Base-by-base conservation (phyloP, 208 protist species). In the Leishmania tarentolae region DNA sequence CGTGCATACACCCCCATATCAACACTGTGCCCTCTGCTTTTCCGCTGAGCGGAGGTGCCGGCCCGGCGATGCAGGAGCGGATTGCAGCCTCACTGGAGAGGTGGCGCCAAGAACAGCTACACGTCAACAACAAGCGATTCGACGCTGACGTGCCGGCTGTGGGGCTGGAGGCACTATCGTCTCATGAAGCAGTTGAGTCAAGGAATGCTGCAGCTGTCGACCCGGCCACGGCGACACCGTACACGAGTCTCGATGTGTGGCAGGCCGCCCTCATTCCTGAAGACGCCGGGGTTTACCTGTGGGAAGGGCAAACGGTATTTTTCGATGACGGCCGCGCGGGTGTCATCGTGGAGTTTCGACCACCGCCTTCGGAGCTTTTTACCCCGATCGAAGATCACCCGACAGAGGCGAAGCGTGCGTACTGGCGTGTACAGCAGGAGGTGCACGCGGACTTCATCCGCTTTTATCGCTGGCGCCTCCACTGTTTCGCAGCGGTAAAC, bases 241-340 rank as follows among this genome's bases (percentile, higher is more conserved):
- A 72, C 74, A 87, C 78, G 15, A 87, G 85, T 73, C 76, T 76
- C 6, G 80, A 87, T 21, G 21, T 92, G 28, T 92, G 89, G 89
- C 83, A 87, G 79, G 82, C 89, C 13, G 76, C 77, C 24, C 46
- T 90, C 24, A 79, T 87, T 13, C 59, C 40, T 2, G 63, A 70
- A 50, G 76, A 79, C 37, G 70, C 69, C 11, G 80, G 80, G 5
- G 56, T 90, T 35, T 63, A 81, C 35, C 72, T 93, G 37, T 88
- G 86, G 83, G 52, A 74, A 47, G 90, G 90, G 0, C 66, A 81
- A 37, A 56, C 53, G 3, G 87, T 93, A 5, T 63, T 77, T 19
- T 73, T 90, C 28, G 81, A 74, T 35, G 82, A 78, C n/a, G 87
- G 87, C n/a, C 59, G 74, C 21, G 53, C 28, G 3, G 87, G 82